Conservation (phyloP, 1,139 yeast genomes). For the Scheffersomyces segobiensis region DNA sequence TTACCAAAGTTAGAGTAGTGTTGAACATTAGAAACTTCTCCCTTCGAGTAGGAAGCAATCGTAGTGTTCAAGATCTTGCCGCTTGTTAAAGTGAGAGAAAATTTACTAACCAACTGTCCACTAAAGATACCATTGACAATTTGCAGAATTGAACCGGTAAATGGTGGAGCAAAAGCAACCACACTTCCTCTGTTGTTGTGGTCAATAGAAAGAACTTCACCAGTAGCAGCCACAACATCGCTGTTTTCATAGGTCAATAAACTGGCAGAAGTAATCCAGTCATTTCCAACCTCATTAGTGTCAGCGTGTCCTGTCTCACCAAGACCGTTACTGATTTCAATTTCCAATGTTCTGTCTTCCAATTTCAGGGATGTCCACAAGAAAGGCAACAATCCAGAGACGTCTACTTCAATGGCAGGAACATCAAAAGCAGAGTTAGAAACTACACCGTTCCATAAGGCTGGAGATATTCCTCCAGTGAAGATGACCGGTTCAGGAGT, state of each 20-base stretch:
- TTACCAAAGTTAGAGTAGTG: slow-evolving; percentile 28
- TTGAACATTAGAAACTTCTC: slow-evolving; percentile 37
- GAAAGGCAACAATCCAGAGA: slow-evolving; percentile 65
- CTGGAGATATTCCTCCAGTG: slow-evolving; percentile 80
- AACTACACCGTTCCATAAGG: slow-evolving; percentile 78
- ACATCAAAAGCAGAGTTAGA: slow-evolving; percentile 73
- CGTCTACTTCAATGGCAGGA: slow-evolving; percentile 61
- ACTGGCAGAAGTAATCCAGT: slow-evolving; percentile 16
- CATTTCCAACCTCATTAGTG: slow-evolving; percentile 7
- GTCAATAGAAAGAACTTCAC: slow-evolving; percentile 32
- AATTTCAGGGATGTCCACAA: slow-evolving; percentile 47
- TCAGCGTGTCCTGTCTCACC: slow-evolving; percentile 32
- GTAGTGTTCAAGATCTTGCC: slow-evolving; percentile 32
- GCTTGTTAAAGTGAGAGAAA: slow-evolving; percentile 34
- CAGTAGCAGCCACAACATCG: slow-evolving; percentile 37
- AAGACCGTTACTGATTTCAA: slow-evolving; percentile 61
- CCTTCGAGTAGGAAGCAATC: slow-evolving; percentile 25
- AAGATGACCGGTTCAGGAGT: slow-evolving; percentile 62
- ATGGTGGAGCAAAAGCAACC: slow-evolving; percentile 32
- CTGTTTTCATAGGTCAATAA: slow-evolving; percentile 56
- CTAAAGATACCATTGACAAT: slow-evolving; percentile 32
- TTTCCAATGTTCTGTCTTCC: slow-evolving; percentile 30
- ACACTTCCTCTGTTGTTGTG: slow-evolving; percentile 18
- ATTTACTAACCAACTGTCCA: slow-evolving; percentile 28
- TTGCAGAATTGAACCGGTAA: slow-evolving; percentile 34